Evolutionary conservation across 352 stramenopile genomes (phyloP).

Genomic region (Detonula confervacea): DNA sequence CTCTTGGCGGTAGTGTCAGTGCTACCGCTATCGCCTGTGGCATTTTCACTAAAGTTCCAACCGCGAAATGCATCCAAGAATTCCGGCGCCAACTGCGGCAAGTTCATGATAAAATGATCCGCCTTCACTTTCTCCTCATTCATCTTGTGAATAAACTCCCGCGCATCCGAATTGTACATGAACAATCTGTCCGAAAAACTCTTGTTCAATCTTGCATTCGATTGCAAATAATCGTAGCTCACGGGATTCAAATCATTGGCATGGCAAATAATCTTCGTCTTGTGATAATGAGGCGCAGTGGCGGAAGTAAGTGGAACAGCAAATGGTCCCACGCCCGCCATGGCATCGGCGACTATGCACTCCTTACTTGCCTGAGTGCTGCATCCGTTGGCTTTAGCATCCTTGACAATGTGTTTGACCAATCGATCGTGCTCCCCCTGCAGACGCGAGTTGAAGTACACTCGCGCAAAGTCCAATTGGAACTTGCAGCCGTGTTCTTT

Average conservation of each 20-base stretch:
- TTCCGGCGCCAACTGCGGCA: slow-evolving; percentile 92
- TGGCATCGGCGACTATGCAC: slow-evolving; percentile 91
- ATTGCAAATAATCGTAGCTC: slow-evolving; percentile 89
- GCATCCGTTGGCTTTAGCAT: slow-evolving; percentile 31
- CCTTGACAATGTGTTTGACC: slow-evolving; percentile 82
- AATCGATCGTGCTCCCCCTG: slow-evolving; percentile 94
- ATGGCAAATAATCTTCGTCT: slow-evolving; percentile 67
- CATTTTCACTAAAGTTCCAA: slow-evolving; percentile 64
- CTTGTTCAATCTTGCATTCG: slow-evolving; percentile 93
- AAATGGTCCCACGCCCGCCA: slow-evolving; percentile 96
- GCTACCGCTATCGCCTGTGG: background rate
- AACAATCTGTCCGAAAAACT: slow-evolving; percentile 84
- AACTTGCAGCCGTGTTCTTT: slow-evolving; percentile 94
- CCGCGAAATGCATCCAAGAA: slow-evolving; percentile 91
- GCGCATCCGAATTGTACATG: slow-evolving; percentile 92
- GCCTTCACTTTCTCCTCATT: slow-evolving; percentile 77
- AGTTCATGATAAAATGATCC: slow-evolving; percentile 95
- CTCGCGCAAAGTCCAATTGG: slow-evolving; percentile 93
- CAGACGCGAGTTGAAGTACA: slow-evolving; percentile 97
- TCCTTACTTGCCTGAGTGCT: slow-evolving; percentile 37
- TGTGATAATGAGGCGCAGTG: slow-evolving; percentile 25
- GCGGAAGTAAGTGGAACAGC: slow-evolving; percentile 90
- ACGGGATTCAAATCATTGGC: slow-evolving; percentile 94
- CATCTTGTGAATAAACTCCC: slow-evolving; percentile 90
- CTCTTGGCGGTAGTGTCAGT: slow-evolving; percentile 4